A percentile compares a stretch with the other conserved stretches of the same genome.
phyloP scores from a whole-genome alignment of 176 grass and related monocot species.

The Phoenix roebelenii region DNA sequence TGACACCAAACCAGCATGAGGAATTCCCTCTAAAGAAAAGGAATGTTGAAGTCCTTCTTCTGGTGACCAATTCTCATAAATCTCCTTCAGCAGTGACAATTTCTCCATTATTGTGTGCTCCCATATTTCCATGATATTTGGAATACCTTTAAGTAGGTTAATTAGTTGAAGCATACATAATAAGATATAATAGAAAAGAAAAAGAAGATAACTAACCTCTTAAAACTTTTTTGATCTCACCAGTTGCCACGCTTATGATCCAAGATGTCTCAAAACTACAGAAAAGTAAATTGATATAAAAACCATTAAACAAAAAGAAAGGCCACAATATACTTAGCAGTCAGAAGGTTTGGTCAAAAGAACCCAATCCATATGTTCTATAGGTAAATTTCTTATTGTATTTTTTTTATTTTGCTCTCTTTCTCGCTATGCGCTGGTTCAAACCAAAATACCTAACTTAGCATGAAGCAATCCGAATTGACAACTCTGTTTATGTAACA shows the following conservation, averaged over 20 bases:
- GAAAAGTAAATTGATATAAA: slow-evolving; percentile 13
- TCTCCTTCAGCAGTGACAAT: slow-evolving; percentile 44
- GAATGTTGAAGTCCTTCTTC: slow-evolving; percentile 10
- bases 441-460: too few species aligned
- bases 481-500: too few species aligned
- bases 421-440: too few species aligned
- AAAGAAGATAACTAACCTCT: slow-evolving; percentile 40
- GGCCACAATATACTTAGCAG: too few species aligned
- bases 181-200: slow-evolving; percentile 14
- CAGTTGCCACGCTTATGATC: slow-evolving; percentile 53
- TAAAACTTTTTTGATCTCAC: slow-evolving; percentile 34
- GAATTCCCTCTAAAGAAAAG: slow-evolving; percentile 29
- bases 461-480: too few species aligned
- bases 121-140: slow-evolving; percentile 44
- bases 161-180: background rate
- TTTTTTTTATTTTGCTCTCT: too few species aligned
- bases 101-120: slow-evolving; percentile 45
- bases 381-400: too few species aligned
- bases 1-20: slow-evolving; percentile 38
- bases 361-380: too few species aligned
- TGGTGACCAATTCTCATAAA: slow-evolving; percentile 28
- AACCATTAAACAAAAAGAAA: too few species aligned
- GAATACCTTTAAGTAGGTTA: slow-evolving; percentile 34
- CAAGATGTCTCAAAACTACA: slow-evolving; percentile 62
- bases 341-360: too few species aligned